Evolutionary conservation across 108 stramenopile species (phyloP), one percentile per base, ranked within the genome.

Genomic region (Conticribra guillardii): DNA sequence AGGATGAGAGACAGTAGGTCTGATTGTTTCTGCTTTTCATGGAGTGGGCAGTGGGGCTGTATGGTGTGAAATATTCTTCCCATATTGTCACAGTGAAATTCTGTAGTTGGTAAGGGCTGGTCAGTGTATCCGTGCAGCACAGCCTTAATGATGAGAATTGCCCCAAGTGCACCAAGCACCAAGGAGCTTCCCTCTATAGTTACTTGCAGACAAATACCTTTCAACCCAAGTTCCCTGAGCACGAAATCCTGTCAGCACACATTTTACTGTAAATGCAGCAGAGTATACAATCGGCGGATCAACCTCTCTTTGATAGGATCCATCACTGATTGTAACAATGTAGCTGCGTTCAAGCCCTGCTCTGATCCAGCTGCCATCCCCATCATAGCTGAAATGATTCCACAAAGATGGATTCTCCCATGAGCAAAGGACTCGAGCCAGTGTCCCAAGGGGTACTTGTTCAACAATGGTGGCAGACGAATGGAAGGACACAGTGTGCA

Each of bases 361-460:
- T 2, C 29, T 2, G 3, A 67, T 55, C 66, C 66, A 67, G 2
- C 30, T 37, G 2, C 66, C 66, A 67, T 67, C 41, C 3, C 66
- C 66, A 28, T 67, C 66, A n/a, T n/a, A n/a, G n/a, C n/a, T n/a
- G n/a, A n/a, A n/a, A n/a, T n/a, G n/a, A n/a, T n/a, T n/a, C n/a
- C n/a, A n/a, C n/a, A n/a, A n/a, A n/a, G n/a, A n/a, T n/a, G n/a
- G n/a, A n/a, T n/a, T n/a, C n/a, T n/a, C n/a, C n/a, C n/a, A n/a
- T n/a, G n/a, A n/a, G n/a, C n/a, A n/a, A n/a, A n/a, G n/a, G n/a
- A n/a, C n/a, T n/a, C n/a, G n/a, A n/a, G n/a, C n/a, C n/a, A n/a
- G n/a, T n/a, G n/a, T n/a, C n/a, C n/a, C n/a, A n/a, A n/a, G n/a
- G n/a, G n/a, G n/a, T n/a, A n/a, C n/a, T n/a, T n/a, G n/a, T n/a